Evolutionary conservation across 23 red algal genomes (phyloP).

Genomic region (Gracilaria domingensis): DNA sequence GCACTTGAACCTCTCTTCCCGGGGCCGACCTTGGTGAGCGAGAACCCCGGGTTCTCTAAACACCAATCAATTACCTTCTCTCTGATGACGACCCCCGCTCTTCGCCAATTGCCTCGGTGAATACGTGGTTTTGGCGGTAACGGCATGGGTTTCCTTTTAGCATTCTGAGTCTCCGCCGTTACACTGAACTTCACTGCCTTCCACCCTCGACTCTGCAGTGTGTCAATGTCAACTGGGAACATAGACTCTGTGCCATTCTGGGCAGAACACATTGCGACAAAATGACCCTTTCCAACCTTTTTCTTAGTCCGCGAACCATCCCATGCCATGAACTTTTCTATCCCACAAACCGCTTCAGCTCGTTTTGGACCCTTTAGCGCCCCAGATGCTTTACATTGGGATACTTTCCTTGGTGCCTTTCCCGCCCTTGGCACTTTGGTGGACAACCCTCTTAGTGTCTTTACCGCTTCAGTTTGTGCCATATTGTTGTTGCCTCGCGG

Average conservation of each 20-base stretch:
- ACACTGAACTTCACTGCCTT: not conserved
- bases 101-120: not conserved
- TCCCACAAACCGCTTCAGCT: too few relatives aligned
- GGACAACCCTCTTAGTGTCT: too few relatives aligned
- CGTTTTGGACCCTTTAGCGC: too few relatives aligned
- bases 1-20: not conserved
- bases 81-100: not conserved
- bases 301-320: not conserved
- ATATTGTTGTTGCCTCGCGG: too few relatives aligned
- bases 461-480: too few relatives aligned
- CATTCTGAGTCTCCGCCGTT: not conserved
- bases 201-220: not conserved
- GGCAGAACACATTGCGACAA: not conserved
- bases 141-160: not conserved
- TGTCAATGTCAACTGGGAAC: not conserved
- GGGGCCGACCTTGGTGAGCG: slow-evolving; percentile 17
- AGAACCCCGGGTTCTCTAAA: slow-evolving; percentile 6
- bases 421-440: too few relatives aligned
- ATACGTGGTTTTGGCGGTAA: slow-evolving; percentile 6
- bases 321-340: not conserved
- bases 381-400: too few relatives aligned
- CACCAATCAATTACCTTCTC: not conserved
- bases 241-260: slow-evolving; percentile 1
- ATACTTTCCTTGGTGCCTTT: too few relatives aligned
- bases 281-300: not conserved